Conservation (phyloP, 2,329 filamentous ascomycete genomes). For the Metarhizium album region DNA sequence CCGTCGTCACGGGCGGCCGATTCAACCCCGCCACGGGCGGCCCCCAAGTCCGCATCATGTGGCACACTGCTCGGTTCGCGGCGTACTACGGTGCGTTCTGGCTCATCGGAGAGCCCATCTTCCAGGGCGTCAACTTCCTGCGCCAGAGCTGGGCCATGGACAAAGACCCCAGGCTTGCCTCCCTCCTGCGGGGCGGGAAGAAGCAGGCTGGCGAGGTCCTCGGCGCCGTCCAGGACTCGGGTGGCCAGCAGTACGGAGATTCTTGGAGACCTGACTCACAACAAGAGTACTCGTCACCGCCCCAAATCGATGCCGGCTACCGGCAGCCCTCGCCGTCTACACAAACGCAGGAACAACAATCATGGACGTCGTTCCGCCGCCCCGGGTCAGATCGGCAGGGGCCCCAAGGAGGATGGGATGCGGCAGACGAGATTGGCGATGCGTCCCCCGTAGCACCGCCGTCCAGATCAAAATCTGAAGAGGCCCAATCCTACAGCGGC, state of each 20-base stretch:
- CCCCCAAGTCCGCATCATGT: slow-evolving; percentile 15
- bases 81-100: slow-evolving; percentile 20
- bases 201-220: slow-evolving; percentile 9
- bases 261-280: slow-evolving; percentile 10
- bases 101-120: slow-evolving; percentile 17
- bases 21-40: slow-evolving; percentile 23
- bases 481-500: slow-evolving; percentile 12
- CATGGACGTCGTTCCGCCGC: slow-evolving; percentile 9
- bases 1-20: slow-evolving; percentile 15
- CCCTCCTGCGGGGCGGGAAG: slow-evolving; percentile 13
- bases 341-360: slow-evolving; percentile 5
- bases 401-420: slow-evolving; percentile 14
- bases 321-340: slow-evolving; percentile 1
- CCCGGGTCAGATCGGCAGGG: slow-evolving; percentile 7
- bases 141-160: slow-evolving; percentile 13
- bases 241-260: slow-evolving; percentile 9
- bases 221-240: slow-evolving; percentile 8
- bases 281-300: slow-evolving; percentile 3
- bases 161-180: slow-evolving; percentile 19
- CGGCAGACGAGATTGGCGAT: slow-evolving; percentile 25
- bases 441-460: slow-evolving; percentile 32
- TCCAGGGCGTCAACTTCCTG: slow-evolving; percentile 19
- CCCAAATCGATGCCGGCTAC: slow-evolving; percentile 4
- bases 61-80: slow-evolving; percentile 26
- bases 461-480: slow-evolving; percentile 13